Base-by-base conservation (phyloP, 2,329 filamentous ascomycete genomes). In the Metarhizium sp. region DNA sequence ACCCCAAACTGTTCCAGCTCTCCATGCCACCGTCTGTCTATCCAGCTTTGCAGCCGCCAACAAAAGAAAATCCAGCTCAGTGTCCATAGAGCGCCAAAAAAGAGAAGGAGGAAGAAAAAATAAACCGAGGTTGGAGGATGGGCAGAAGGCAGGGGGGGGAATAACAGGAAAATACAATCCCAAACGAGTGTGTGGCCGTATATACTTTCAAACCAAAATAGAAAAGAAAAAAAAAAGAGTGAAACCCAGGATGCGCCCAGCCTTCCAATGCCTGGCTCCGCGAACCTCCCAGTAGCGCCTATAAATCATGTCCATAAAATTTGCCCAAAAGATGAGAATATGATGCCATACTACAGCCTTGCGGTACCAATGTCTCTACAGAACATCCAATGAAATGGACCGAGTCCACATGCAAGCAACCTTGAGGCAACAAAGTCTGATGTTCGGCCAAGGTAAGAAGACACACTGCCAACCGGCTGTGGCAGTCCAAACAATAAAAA, bases 21-120 rank as follows among this genome's bases (percentile, higher is more conserved):
- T 43, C 42, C 38, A 14, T 48, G 7, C 48, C 55, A 36, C 16
- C 49, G 34, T 54, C 55, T 54, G 49, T 57, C 55, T 57, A 57
- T 57, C 38, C 32, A 40, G 52, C 55, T 57, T 52, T 49, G 18
- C 55, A 57, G 52, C 55, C 43, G 52, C 55, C 49, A 52, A 54
- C 30, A 51, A 34, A 34, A 11, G 32, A 43, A 56, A 57, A 57
- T 52, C 52, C 52, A 54, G 54, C 42, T 57, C 55, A 18, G 25
- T 54, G 34, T 52, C 25, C 52, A 52, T 48, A 38, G n/a, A 29
- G 43, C n/a, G 43, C 38, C 30, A 34, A 51, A 29, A 49, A 49
- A 49, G 7, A 25, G 48, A 25, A 25, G 7, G 16, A 51, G 30
- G 40, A 38, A 50, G 13, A 13, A 56, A 32, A 20, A 50, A 10